Evolutionary conservation across 2,329 filamentous ascomycete genomes (phyloP).

Genomic region (Exophiala sideris): DNA sequence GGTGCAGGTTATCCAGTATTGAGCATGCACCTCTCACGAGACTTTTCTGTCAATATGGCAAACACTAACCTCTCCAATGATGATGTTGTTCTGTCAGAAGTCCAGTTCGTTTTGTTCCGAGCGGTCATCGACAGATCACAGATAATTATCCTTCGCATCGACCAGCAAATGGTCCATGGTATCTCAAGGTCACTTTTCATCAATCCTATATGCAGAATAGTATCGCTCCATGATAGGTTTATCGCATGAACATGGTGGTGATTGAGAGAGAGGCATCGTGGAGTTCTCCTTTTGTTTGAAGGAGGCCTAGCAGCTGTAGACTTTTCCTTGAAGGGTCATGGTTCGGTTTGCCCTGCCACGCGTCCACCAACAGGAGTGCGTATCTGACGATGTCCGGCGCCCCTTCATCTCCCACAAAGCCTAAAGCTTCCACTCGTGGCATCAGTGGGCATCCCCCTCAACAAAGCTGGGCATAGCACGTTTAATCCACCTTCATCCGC

Average conservation of each 20-base stretch:
- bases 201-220: neutral
- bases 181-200: neutral
- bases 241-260: neutral
- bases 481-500: neutral
- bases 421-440: neutral
- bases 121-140: too few species aligned
- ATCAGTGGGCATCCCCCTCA: neutral
- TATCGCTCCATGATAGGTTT: neutral
- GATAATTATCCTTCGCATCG: neutral
- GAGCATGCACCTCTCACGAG: too few species aligned
- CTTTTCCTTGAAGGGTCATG: conserved; percentile 4
- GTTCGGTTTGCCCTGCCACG: conserved; percentile 5
- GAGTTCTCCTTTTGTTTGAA: conserved; percentile 9
- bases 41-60: too few species aligned
- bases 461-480: too few species aligned
- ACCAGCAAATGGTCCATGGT: neutral
- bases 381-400: neutral
- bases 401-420: conserved; percentile 20
- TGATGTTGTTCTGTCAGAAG: too few species aligned
- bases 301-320: neutral
- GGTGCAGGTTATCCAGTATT: too few species aligned
- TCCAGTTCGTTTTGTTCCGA: too few species aligned
- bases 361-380: conserved; percentile 13
- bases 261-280: neutral
- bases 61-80: too few species aligned